Evolutionary conservation across 1,284 basidiomycete genomes (phyloP), one percentile per base, ranked within the genome.

Genomic region (Exobasidium rhododendri): DNA sequence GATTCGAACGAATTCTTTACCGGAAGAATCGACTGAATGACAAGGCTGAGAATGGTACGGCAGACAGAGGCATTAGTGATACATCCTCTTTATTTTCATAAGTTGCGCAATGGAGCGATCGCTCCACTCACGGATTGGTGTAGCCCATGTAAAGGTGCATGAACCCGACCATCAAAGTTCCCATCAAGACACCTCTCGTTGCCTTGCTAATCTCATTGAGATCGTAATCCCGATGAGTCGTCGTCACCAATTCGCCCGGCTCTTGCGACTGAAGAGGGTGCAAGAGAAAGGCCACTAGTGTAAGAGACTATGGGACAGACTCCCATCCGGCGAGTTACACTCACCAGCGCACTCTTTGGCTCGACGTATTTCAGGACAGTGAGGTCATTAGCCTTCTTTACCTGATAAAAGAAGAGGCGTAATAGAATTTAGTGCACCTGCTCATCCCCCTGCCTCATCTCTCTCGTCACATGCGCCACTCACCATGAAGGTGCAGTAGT

Each of bases 321-420:
- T 26, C 14, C 4, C 7, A 35, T 45, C 20, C 13, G 49, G 13
- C 13, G 13, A 52, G 13, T 52, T 40, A 40, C 7, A 40, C 35
- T 40, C 35, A 40, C 35, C 74, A 75, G 75, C 54, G 76, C 70
- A 57, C 62, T 70, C 59, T 78, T 81, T 20, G 84, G 83, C 69
- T 84, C 82, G 56, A 83, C 83, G 74, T 94, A 97, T 85, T 97
- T 97, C 74, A 97, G 84, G 40, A 96, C 91, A 2, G 92, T 92
- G 80, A 90, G 85, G 82, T 97, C 94, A 79, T 97, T 97, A 85
- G 92, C 94, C 74, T 85, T 83, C 85, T 92, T 93, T 82, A 97
- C 87, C 51, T 69, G 64, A 10, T 10, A 40, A 40, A 10, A 40
- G 35, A 40, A 40, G 28, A n/a, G n/a, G 44, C 26, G 49, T 31